Percentiles rank a stretch among this genome's conserved stretches.
phyloP scores from a whole-genome alignment of 208 protist genomes.

The Trypanosoma platydactyli region DNA sequence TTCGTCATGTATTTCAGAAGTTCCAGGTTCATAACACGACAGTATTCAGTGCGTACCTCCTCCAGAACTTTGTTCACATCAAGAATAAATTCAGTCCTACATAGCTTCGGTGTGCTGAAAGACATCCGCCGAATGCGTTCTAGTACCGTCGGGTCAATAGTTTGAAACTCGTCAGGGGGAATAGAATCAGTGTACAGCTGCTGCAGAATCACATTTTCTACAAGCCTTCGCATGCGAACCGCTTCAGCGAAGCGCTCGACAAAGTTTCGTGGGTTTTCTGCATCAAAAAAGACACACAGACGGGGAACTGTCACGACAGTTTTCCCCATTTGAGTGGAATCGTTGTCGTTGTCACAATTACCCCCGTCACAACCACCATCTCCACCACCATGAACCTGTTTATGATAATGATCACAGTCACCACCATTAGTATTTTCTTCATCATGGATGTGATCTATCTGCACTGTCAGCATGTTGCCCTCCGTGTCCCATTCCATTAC shows the following conservation, averaged over 20 bases:
- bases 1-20: slow-evolving; percentile 70
- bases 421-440: too few relatives aligned
- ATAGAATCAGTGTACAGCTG: slow-evolving; percentile 95
- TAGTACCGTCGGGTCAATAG: slow-evolving; percentile 61
- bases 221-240: slow-evolving; percentile 55
- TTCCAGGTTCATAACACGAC: slow-evolving; percentile 84
- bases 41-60: slow-evolving; percentile 89
- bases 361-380: too few relatives aligned
- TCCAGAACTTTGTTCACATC: slow-evolving; percentile 61
- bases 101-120: slow-evolving; percentile 71
- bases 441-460: slow-evolving; percentile 21
- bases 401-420: neutral
- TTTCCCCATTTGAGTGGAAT: neutral
- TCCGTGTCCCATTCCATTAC: slow-evolving; percentile 39
- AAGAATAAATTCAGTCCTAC: slow-evolving; percentile 74
- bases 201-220: slow-evolving; percentile 80
- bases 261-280: slow-evolving; percentile 92
- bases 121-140: slow-evolving; percentile 61
- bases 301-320: slow-evolving; percentile 48
- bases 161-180: slow-evolving; percentile 90
- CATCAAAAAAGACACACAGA: slow-evolving; percentile 90
- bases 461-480: slow-evolving; percentile 38
- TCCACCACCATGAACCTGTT: too few relatives aligned
- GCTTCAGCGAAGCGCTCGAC: slow-evolving; percentile 88
- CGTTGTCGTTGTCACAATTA: neutral